phyloP scores from a whole-genome alignment of 176 grass and related monocot species.

The Oryza nivara region DNA sequence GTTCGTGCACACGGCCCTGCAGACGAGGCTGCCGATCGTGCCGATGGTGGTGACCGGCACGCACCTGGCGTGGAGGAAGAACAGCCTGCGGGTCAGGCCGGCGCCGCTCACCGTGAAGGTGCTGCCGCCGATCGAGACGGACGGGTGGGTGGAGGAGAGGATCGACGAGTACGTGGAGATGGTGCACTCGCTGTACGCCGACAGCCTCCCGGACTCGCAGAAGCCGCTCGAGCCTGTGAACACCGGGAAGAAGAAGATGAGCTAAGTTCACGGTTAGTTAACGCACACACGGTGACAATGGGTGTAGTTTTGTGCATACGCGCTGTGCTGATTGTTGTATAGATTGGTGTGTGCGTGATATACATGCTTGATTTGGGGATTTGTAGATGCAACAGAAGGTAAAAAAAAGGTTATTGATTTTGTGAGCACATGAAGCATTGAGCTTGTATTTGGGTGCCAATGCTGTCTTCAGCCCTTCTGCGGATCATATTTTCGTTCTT shows the following conservation, averaged over 20 bases:
- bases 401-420: not conserved
- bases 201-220: slow-evolving; percentile 4
- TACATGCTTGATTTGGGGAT: not conserved
- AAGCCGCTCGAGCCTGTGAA: not conserved
- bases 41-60: slow-evolving; percentile 55
- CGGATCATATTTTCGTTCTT: too few species aligned
- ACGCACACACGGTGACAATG: too few species aligned
- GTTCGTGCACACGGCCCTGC: slow-evolving; percentile 57
- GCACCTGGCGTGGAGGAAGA: slow-evolving; percentile 58
- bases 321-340: not conserved
- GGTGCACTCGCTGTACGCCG: not conserved
- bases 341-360: not conserved
- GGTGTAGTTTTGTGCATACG: too few species aligned
- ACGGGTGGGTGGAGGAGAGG: slow-evolving; percentile 43
- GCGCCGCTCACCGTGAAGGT: slow-evolving; percentile 52
- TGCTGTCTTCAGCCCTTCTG: not conserved
- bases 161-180: slow-evolving; percentile 45
- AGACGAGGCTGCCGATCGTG: slow-evolving; percentile 53
- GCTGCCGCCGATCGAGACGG: slow-evolving; percentile 50
- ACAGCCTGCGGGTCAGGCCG: slow-evolving; percentile 50
- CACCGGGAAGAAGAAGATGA: not conserved
- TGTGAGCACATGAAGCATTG: not conserved
- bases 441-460: too few species aligned
- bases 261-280: not conserved
- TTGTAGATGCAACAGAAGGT: too few species aligned